These are phyloP conservation scores for Microcyclospora pomicola DNA, from an alignment of 2,329 filamentous ascomycete genomes.

Conservation along the genomic window DNA sequence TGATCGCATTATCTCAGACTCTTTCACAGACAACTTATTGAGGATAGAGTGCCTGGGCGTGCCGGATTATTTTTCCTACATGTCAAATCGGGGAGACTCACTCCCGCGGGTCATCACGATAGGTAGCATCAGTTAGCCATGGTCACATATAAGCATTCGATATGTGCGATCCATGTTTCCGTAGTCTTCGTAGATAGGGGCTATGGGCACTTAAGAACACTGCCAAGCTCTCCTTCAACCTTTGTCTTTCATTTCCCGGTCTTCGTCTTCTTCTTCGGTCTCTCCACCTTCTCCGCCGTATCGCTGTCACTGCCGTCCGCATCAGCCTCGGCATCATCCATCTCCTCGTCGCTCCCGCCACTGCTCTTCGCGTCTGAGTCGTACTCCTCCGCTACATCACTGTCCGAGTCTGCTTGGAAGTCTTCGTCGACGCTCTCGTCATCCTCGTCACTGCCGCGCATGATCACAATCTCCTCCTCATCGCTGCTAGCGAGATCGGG, in stretches of 20 bases:
- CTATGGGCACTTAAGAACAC: too few species aligned
- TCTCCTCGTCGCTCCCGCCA: slow-evolving; percentile 50
- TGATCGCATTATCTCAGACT: too few species aligned
- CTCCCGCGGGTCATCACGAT: too few species aligned
- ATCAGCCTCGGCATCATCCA: slow-evolving; percentile 46
- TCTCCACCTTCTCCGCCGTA: slow-evolving; percentile 39
- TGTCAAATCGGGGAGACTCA: too few species aligned
- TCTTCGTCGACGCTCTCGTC: slow-evolving; percentile 89
- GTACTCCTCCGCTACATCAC: slow-evolving; percentile 90
- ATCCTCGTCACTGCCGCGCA: slow-evolving; percentile 86
- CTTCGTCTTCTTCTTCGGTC: slow-evolving; percentile 54
- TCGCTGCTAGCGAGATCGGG: slow-evolving; percentile 74
- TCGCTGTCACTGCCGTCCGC: slow-evolving; percentile 31
- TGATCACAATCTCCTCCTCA: slow-evolving; percentile 61
- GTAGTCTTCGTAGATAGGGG: too few species aligned
- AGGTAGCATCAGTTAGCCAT: too few species aligned
- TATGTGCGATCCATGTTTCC: too few species aligned
- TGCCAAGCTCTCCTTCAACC: too few species aligned
- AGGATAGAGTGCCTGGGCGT: too few species aligned
- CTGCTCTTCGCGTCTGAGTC: slow-evolving; percentile 84
- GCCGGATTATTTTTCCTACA: too few species aligned
- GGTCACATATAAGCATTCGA: too few species aligned
- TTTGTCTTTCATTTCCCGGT: slow-evolving; percentile 12
- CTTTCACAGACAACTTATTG: too few species aligned
- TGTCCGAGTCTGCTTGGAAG: slow-evolving; percentile 81